Base-by-base conservation (phyloP, 2,329 filamentous ascomycete species). In the Colletotrichum theobromicola region DNA sequence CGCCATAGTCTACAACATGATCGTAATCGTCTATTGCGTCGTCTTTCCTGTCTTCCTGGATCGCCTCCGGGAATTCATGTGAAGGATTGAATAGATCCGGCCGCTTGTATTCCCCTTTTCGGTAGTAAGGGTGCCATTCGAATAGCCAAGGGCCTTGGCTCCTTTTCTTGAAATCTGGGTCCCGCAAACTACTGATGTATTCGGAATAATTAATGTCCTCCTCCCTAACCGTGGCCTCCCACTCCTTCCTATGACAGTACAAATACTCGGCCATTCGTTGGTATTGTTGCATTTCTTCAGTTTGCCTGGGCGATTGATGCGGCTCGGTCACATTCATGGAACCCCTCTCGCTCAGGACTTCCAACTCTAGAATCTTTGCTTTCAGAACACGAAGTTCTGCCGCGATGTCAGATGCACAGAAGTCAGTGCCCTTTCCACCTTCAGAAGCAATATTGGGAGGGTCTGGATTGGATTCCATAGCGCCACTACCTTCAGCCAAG, bases 31-130 rank as follows among this genome's bases (percentile, higher is more conserved):
- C 12, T 30, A 24, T 61, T 4, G 12, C 10, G 32, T 35, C 58
- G 9, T 61, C 28, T 24, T 5, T 4, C 9, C 3, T 28, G 46
- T 53, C 0, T 21, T 7, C 5, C 7, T 9, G 35, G 7, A 13
- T 2, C 3, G 13, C 1, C 34, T 35, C 34, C 0, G 15, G n/a
- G 6, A 28, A 32, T n/a, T 35, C 0, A 4, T 32, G 57, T 5
- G 13, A n/a, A 8, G 16, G 30, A 21, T 35, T n/a, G 30, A 61
- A 35, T 2, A 18, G 32, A 7, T 61, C 1, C 2, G 5, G n/a
- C 0, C 58, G 26, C 5, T 60, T 53, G 2, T 32, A 60, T 18
- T 16, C 21, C 2, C 30, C 16, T 9, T n/a, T n/a, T n/a, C n/a
- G n/a, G n/a, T n/a, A n/a, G n/a, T n/a, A n/a, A n/a, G n/a, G n/a